Evolutionary conservation across 768 basidiomycete species (phyloP), one percentile per base, ranked within the genome.

Genomic region (Boletellus ananas): DNA sequence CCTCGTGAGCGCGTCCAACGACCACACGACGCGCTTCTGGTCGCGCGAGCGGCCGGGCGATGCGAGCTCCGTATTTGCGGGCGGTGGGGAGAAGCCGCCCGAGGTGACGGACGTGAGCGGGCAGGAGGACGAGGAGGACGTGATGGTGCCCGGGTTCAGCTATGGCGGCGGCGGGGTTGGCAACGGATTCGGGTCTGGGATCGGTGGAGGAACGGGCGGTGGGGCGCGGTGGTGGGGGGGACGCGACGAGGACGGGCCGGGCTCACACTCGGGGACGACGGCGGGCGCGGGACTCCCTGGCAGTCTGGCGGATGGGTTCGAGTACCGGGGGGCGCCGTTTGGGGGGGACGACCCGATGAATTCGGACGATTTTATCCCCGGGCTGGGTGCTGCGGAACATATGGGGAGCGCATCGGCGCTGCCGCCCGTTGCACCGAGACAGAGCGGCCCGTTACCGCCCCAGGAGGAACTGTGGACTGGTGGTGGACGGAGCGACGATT

Each of bases 21-120:
- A 99, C 74, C 92, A 94, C 72, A 97, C 96, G 6, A 96, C 95
- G 6, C 82, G 94, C n/a, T 99, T 98, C 78, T 98, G 96, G 95
- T 85, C 86, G 42, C 82, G 95, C 59, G 90, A 93, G 63, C 79
- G 90, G 3, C 90, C 90, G 0, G 89, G 90, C n/a, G 90, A 91
- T 58, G 76, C 78, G 1, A 75, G 79, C n/a, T 81, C 79, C 47
- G 89, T 84, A 36, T 90, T 90, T 67, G 81, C 81, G 0, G 85
- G 81, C 8, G 88, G 87, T 6, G 90, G 88, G 14, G 89, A 92
- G 73, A 90, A 89, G 69, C 91, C 90, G 12, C 86, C 87, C 0
- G 86, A 85, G 58, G 72, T 79, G 34, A 72, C 69, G 16, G 85
- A 83, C 61, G 68, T 69, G 58, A 71, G 75, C 49, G 74, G 81